Conservation (phyloP, 2,329 filamentous ascomycete species). For the Calonectria pteridis region DNA sequence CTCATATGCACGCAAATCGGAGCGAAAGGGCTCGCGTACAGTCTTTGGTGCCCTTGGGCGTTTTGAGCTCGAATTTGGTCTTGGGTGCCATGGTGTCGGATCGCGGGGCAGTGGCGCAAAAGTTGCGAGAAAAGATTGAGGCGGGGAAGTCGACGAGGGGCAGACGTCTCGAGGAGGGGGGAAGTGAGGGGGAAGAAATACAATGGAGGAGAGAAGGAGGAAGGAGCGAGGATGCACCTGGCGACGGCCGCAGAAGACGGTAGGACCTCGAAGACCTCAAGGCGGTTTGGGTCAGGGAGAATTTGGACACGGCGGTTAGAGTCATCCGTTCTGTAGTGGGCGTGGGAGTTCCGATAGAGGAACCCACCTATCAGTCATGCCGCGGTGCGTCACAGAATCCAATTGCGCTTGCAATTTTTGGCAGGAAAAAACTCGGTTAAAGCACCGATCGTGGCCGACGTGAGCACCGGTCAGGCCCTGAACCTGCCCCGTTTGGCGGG, state of each 20-base stretch:
- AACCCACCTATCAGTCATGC: constrained; percentile 41
- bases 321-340: constrained; percentile 42
- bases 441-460: background rate
- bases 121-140: constrained; percentile 37
- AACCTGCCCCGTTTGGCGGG: constrained; percentile 6
- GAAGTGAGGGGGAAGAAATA: constrained; percentile 11
- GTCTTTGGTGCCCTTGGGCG: constrained; percentile 91
- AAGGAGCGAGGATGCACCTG: constrained; percentile 3
- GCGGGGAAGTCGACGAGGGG: constrained; percentile 35
- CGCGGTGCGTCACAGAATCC: constrained; percentile 25
- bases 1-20: background rate
- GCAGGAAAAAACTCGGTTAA: constrained; percentile 23
- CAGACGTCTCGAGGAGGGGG: constrained; percentile 21
- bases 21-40: constrained; percentile 59
- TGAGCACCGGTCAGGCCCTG: constrained; percentile 2
- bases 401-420: constrained; percentile 25
- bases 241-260: constrained; percentile 27
- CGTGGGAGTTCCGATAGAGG: constrained; percentile 34
- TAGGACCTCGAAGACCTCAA: constrained; percentile 31
- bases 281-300: constrained; percentile 36
- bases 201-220: background rate
- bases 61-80: constrained; percentile 72
- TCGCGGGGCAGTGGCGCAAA: constrained; percentile 45
- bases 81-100: constrained; percentile 47
- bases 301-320: constrained; percentile 39